Evolutionary conservation across 306 rosid genomes (phyloP).

Genomic region (Benincasa hispida): DNA sequence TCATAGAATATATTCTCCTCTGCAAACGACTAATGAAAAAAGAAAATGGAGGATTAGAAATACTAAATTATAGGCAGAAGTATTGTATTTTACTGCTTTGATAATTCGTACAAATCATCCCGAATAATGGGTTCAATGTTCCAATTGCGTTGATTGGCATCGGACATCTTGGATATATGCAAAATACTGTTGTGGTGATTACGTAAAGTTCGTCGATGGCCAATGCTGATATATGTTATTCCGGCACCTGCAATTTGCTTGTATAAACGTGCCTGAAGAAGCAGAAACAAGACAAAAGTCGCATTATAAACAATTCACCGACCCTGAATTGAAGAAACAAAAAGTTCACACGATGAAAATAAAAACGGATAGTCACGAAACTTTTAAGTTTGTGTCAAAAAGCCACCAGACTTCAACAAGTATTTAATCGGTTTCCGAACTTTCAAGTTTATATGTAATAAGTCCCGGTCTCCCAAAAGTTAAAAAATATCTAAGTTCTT

Average conservation of each 20-base stretch:
- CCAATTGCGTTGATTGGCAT: constrained; percentile 40
- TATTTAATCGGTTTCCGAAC: too few species aligned
- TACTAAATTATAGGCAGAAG: neutral
- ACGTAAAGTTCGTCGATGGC: constrained; percentile 59
- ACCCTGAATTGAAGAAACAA: neutral
- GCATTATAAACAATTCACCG: neutral
- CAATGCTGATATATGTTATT: constrained; percentile 73
- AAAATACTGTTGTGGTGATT: constrained; percentile 44
- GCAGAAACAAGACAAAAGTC: constrained; percentile 7
- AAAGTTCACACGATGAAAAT: neutral
- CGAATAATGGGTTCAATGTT: constrained; percentile 25
- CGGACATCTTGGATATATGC: constrained; percentile 32
- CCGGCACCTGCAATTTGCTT: constrained; percentile 51
- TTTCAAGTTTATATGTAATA: too few species aligned
- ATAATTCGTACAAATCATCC: constrained; percentile 15
- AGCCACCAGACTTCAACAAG: too few species aligned
- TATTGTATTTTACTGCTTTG: constrained; percentile 2
- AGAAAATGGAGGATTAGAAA: neutral
- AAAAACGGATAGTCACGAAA: too few species aligned
- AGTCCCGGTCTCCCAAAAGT: too few species aligned
- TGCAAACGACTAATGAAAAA: neutral
- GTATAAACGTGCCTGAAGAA: constrained; percentile 63
- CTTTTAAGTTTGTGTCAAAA: too few species aligned
- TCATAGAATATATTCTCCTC: neutral
- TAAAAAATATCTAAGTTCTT: too few species aligned